Base-by-base conservation (phyloP, 805 yeast species). In the Candida endomychidarum region DNA sequence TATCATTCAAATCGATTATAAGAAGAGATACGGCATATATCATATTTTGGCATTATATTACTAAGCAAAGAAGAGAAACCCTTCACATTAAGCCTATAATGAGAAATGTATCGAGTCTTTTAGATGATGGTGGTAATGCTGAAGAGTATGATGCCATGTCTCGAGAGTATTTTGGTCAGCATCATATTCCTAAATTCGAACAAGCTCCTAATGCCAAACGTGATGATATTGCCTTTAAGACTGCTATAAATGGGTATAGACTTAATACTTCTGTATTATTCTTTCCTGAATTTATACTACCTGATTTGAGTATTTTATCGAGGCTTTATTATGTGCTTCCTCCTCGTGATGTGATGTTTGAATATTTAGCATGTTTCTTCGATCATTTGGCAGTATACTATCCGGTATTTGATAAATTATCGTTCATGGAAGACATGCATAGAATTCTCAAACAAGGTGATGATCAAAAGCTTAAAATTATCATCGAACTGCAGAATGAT, bases 381-480 rank as follows among this genome's bases (percentile, higher is more conserved):
- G 74, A 72, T n/a, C 71, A 72, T 26, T 54, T 81, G 7, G 80
- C 80, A 49, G 68, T 80, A 7, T 77, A 75, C 37, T 64, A 80
- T 43, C 88, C 89, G 1, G 77, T 73, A 44, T 62, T 80, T 28
- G 86, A 81, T 53, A 83, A 78, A 50, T 61, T 51, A 43, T 66
- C 63, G 5, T 76, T 76, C 52, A 63, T 66, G 26, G 52, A 51
- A 14, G 65, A 68, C 23, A 51, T 77, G 6, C 49, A 56, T 2
- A 51, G 59, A 8, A 65, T 77, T 7, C 60, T 78, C 27, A 29
- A 10, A 2, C 21, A 15, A 8, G 21, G 39, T 22, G 20, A 22
- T 14, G 43, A 34, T 27, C 38, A 17, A 9, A 27, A 30, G 21
- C 17, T 38, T 14, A 37, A 38, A 29, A 14, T 37, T 8, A 21